phyloP scores from a whole-genome alignment of 2,329 filamentous ascomycete genomes.

The Diaporthe sp. region DNA sequence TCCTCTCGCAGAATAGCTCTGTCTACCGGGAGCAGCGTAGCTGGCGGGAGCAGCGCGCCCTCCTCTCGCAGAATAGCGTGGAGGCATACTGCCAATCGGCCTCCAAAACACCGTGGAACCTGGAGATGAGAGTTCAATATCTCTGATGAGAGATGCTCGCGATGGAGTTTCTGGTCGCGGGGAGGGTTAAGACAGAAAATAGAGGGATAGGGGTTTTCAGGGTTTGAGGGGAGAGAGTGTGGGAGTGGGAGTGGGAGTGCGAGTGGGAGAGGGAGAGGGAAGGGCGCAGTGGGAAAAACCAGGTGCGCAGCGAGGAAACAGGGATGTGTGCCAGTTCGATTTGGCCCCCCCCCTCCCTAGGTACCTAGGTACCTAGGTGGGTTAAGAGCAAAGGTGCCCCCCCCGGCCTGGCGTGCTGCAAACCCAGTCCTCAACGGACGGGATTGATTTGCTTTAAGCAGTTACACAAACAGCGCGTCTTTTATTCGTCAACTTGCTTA shows the following conservation, averaged over 20 bases:
- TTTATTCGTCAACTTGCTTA: background rate
- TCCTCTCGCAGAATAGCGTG: no score
- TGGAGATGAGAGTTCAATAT: conserved; percentile 8
- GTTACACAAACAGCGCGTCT: background rate
- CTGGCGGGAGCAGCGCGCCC: conserved; percentile 23
- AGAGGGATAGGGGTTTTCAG: conserved; percentile 24
- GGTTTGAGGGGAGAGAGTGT: conserved; percentile 12
- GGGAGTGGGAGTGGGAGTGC: background rate
- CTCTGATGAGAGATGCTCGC: background rate
- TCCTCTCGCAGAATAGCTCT: conserved; percentile 30
- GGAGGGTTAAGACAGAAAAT: conserved; percentile 8
- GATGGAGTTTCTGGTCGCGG: conserved; percentile 1
- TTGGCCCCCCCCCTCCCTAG: background rate
- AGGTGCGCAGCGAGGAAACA: background rate
- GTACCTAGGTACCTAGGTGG: no score
- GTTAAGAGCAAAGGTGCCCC: background rate
- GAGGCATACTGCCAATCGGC: conserved; percentile 28
- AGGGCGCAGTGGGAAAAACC: background rate
- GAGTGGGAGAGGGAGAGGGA: background rate
- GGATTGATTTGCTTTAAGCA: background rate
- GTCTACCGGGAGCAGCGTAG: conserved; percentile 23
- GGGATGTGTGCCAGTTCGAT: background rate
- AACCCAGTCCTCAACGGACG: background rate
- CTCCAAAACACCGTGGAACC: background rate
- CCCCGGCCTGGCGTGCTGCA: background rate